phyloP scores from a whole-genome alignment of 345 rosid species.

The Syzygium oleosum region DNA sequence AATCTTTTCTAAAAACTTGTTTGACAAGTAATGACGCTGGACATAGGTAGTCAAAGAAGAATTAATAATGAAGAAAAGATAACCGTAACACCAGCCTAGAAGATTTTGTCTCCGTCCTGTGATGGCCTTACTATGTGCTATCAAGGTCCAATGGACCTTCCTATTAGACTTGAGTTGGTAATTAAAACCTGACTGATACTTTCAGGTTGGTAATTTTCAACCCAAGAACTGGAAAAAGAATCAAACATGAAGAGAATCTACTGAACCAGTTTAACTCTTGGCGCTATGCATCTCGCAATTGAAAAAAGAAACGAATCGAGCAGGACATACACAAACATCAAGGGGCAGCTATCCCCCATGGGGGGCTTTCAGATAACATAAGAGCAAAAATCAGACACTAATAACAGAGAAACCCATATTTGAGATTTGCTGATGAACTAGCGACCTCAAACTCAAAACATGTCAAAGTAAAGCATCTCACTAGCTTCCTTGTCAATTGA shows the following conservation, averaged over 20 bases:
- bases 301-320: neutral
- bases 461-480: neutral
- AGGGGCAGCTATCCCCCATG: neutral
- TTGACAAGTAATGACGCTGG: neutral
- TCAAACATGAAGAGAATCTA: neutral
- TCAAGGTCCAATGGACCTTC: neutral
- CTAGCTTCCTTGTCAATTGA: neutral
- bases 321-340: neutral
- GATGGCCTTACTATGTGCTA: neutral
- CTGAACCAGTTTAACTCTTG: neutral
- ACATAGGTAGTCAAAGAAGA: neutral
- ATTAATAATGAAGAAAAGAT: neutral
- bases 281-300: neutral
- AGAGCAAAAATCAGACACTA: neutral
- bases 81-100: neutral
- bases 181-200: neutral
- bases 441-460: neutral
- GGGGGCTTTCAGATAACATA: neutral
- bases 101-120: neutral
- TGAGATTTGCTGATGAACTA: neutral
- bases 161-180: neutral
- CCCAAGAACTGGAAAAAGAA: neutral
- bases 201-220: neutral
- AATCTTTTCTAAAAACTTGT: neutral
- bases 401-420: neutral